These are phyloP conservation scores for Aspergillus wentii DNA, from an alignment of 495 filamentous ascomycete genomes.

Conservation along the genomic window DNA sequence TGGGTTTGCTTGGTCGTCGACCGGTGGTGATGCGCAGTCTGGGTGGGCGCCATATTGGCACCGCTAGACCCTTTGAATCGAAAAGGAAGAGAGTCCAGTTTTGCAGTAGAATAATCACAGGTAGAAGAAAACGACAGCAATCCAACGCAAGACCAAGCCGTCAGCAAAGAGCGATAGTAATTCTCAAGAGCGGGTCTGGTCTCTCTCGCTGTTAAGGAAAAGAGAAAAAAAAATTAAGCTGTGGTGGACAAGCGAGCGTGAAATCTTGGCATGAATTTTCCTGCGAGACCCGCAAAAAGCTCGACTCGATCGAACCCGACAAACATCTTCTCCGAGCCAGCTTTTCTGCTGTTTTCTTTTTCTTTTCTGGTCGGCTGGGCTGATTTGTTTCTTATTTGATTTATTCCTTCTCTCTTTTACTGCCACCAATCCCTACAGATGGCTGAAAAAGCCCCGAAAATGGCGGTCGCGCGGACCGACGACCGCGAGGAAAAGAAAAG, in stretches of 20 bases:
- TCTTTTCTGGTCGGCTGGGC: background rate
- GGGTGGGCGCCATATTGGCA: slow-evolving; percentile 46
- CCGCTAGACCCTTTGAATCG: slow-evolving; percentile 79
- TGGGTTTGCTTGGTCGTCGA: slow-evolving; percentile 80
- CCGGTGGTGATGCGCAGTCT: slow-evolving; percentile 74
- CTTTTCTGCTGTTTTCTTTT: background rate
- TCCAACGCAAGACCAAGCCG: background rate
- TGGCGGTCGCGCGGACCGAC: slow-evolving; percentile 26
- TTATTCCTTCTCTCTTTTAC: background rate
- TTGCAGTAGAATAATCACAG: too few species aligned
- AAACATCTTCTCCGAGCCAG: slow-evolving; percentile 11
- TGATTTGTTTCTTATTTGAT: slow-evolving; percentile 2
- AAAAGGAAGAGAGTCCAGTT: slow-evolving; percentile 66
- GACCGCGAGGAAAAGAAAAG: slow-evolving; percentile 36
- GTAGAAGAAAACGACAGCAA: slow-evolving; percentile 6
- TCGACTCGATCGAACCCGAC: slow-evolving; percentile 32
- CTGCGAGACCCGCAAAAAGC: slow-evolving; percentile 18
- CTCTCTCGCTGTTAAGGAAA: slow-evolving; percentile 12
- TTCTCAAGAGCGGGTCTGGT: too few species aligned
- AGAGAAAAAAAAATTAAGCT: slow-evolving; percentile 29
- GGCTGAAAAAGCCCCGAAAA: slow-evolving; percentile 25
- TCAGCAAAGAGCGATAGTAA: slow-evolving; percentile 4
- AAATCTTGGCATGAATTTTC: slow-evolving; percentile 23
- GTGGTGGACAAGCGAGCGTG: slow-evolving; percentile 35
- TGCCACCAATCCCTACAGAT: slow-evolving; percentile 7